Conservation (phyloP, 1,284 basidiomycete species). For the Pascua sp. region DNA sequence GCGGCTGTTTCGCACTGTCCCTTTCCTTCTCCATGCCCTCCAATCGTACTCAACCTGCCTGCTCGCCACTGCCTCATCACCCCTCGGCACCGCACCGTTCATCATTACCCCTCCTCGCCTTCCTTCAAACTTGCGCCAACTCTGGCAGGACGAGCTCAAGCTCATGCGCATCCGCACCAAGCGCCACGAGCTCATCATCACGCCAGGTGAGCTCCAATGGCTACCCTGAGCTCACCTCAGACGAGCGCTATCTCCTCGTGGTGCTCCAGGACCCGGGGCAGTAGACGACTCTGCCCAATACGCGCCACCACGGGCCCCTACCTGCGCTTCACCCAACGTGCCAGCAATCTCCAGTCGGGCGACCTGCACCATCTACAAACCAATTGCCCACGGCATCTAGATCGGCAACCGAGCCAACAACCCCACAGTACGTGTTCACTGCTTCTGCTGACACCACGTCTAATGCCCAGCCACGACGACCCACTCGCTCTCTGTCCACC, state of each 20-base stretch:
- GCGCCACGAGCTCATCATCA: conserved; percentile 89
- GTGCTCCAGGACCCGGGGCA: conserved; percentile 71
- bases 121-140: not conserved
- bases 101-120: not conserved
- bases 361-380: too few relatives aligned
- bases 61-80: not conserved
- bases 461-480: too few relatives aligned
- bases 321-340: too few relatives aligned
- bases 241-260: conserved; percentile 75
- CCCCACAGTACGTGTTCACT: too few relatives aligned
- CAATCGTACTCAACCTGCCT: too few relatives aligned
- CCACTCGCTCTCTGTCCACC: not conserved
- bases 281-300: not conserved
- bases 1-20: too few relatives aligned
- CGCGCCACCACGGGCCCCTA: too few relatives aligned
- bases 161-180: conserved; percentile 88
- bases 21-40: too few relatives aligned
- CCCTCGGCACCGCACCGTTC: not conserved
- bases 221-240: conserved; percentile 49
- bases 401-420: too few relatives aligned
- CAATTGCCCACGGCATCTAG: too few relatives aligned
- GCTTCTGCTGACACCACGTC: too few relatives aligned
- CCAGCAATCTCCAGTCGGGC: too few relatives aligned
- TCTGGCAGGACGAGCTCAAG: conserved; percentile 71
- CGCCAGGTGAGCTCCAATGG: conserved; percentile 65